These are phyloP conservation scores for Ambrosiella xylebori DNA, from an alignment of 2,329 filamentous ascomycete genomes.

Conservation along the genomic window DNA sequence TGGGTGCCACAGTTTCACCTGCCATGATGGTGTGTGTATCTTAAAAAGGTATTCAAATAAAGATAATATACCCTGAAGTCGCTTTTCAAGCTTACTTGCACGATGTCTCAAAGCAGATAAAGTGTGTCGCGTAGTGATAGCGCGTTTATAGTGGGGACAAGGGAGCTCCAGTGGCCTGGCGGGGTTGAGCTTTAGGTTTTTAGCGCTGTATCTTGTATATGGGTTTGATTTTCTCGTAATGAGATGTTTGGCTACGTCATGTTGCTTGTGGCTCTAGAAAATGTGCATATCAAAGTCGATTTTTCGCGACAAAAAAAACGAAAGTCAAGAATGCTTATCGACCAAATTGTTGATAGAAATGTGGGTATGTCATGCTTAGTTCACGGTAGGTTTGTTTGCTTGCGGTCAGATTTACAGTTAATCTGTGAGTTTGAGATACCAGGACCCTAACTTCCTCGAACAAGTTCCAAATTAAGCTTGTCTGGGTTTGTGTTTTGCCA, in stretches of 20 bases:
- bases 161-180: not conserved
- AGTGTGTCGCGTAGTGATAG: not conserved
- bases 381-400: too few species aligned
- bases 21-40: constrained; percentile 3
- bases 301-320: too few species aligned
- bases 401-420: too few species aligned
- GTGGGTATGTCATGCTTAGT: too few species aligned
- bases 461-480: too few species aligned
- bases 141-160: not conserved
- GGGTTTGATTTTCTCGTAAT: not conserved
- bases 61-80: not conserved
- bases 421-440: too few species aligned
- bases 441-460: too few species aligned
- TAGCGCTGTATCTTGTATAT: not conserved
- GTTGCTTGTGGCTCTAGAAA: not conserved
- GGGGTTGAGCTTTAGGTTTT: not conserved
- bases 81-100: not conserved
- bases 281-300: not conserved
- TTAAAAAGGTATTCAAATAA: not conserved
- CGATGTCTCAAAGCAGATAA: constrained; percentile 6
- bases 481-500: too few species aligned
- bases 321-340: too few species aligned
- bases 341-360: too few species aligned
- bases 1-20: constrained; percentile 17
- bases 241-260: not conserved